A percentile compares a stretch with the other conserved stretches of the same genome.
Evolutionary conservation across 2,329 filamentous ascomycete genomes (phyloP).

Genomic region (Monosporascus sp.): DNA sequence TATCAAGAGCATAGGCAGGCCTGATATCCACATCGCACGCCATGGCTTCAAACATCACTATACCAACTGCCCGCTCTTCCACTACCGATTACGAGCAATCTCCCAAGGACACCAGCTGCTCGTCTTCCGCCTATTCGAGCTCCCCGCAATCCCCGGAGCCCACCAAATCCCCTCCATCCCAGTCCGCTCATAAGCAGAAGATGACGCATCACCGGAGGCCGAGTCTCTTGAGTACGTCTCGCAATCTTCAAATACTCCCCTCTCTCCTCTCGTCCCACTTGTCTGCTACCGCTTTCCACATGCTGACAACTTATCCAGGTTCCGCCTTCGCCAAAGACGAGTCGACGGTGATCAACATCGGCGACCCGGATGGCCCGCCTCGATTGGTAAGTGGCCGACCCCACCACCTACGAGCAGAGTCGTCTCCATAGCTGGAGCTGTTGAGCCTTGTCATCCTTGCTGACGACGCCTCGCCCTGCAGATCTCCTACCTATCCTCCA

Average conservation of each 20-base stretch:
- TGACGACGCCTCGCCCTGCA: conserved; percentile 29
- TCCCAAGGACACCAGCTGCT: conserved; percentile 42
- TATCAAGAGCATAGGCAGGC: background rate
- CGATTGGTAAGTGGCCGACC: conserved; percentile 53
- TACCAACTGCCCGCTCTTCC: conserved; percentile 45
- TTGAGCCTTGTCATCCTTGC: conserved; percentile 5
- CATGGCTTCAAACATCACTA: conserved; percentile 67
- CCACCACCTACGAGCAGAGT: background rate
- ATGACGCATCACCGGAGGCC: conserved; percentile 51
- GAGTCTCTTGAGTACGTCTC: conserved; percentile 55
- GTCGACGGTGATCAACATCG: conserved; percentile 76
- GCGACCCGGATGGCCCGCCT: conserved; percentile 66
- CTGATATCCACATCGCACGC: conserved; percentile 13
- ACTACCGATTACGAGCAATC: conserved; percentile 32
- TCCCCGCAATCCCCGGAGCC: conserved; percentile 43
- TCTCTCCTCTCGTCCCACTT: conserved; percentile 11
- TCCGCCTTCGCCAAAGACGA: conserved; percentile 68
- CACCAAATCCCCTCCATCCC: conserved; percentile 36
- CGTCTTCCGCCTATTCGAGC: conserved; percentile 54
- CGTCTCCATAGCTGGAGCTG: background rate
- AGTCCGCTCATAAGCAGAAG: conserved; percentile 35
- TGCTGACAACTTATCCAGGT: conserved; percentile 44
- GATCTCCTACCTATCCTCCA: conserved; percentile 76
- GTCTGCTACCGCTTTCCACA: conserved; percentile 7
- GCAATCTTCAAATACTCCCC: conserved; percentile 3